Conservation (phyloP, 2,329 filamentous ascomycete species). For the Exophiala sp. region DNA sequence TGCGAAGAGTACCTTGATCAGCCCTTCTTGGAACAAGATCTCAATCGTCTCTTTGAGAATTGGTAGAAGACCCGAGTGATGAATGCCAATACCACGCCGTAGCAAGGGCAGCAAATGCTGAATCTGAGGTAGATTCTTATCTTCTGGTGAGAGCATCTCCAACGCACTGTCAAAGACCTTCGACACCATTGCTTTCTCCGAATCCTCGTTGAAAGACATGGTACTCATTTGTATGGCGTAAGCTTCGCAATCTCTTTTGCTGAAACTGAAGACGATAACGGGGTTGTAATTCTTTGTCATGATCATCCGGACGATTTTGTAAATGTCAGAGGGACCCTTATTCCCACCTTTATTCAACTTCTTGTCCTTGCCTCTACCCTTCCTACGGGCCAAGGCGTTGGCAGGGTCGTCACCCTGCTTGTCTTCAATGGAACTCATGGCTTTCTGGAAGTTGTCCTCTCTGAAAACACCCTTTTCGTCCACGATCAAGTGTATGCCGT, state of each 20-base stretch:
- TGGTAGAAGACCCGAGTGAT: conserved; percentile 91
- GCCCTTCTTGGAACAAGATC: conserved; percentile 94
- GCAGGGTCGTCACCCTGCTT: conserved; percentile 81
- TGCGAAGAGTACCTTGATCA: conserved; percentile 97
- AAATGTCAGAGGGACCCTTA: conserved; percentile 74
- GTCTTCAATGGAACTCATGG: conserved; percentile 85
- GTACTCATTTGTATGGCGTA: conserved; percentile 82
- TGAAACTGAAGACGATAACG: conserved; percentile 99
- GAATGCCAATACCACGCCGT: conserved; percentile 88
- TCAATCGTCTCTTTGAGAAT: conserved; percentile 99
- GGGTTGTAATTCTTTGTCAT: conserved; percentile 97
- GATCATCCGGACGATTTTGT: conserved; percentile 98
- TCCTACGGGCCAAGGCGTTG: conserved; percentile 73
- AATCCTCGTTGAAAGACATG: conserved; percentile 92
- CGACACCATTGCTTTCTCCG: conserved; percentile 88
- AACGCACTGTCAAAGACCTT: conserved; percentile 95
- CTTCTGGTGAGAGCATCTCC: conserved; percentile 85
- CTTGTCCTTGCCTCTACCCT: conserved; percentile 88
- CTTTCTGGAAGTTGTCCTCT: conserved; percentile 95
- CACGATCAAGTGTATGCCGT: conserved; percentile 89
- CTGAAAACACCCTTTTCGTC: conserved; percentile 96
- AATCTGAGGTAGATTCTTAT: conserved; percentile 85
- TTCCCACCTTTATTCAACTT: conserved; percentile 84
- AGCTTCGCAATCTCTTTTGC: conserved; percentile 92
- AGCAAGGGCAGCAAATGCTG: conserved; percentile 83